Percentiles rank a stretch among this genome's conserved stretches.
These are phyloP conservation scores for Leccinum fallax DNA, from an alignment of 1,284 basidiomycete species.

Conservation along the genomic window DNA sequence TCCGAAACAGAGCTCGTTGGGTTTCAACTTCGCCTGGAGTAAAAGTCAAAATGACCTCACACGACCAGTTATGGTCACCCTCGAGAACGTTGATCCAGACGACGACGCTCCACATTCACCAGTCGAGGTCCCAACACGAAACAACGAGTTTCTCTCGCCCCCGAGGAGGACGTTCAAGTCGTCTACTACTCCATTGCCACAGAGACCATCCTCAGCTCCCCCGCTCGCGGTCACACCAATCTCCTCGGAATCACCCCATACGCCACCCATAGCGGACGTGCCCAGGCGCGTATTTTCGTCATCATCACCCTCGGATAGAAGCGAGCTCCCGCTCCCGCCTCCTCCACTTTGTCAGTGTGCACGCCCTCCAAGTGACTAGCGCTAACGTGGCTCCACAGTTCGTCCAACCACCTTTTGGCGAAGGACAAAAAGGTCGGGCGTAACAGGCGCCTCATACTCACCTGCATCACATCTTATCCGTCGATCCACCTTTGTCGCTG, in stretches of 20 bases:
- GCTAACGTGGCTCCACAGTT: constrained; percentile 34
- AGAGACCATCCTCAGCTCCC: constrained; percentile 33
- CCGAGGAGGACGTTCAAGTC: constrained; percentile 47
- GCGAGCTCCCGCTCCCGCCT: constrained; percentile 55
- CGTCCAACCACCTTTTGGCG: constrained; percentile 77
- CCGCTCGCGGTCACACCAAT: constrained; percentile 15
- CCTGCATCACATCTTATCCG: constrained; percentile 69
- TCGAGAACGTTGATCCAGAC: constrained; percentile 45
- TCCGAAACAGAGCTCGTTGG: constrained; percentile 23
- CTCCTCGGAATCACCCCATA: constrained; percentile 1
- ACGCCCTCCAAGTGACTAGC: not conserved
- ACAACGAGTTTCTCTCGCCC: constrained; percentile 46
- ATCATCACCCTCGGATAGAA: constrained; percentile 34
- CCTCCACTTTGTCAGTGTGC: constrained; percentile 61
- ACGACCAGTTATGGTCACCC: constrained; percentile 51
- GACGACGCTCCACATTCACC: constrained; percentile 31
- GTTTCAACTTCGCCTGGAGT: constrained; percentile 34
- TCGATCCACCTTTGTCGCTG: constrained; percentile 71
- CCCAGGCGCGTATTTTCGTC: constrained; percentile 31
- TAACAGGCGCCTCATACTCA: constrained; percentile 65
- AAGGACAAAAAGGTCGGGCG: constrained; percentile 63
- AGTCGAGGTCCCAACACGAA: constrained; percentile 22
- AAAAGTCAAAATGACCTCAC: constrained; percentile 31
- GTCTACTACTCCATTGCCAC: constrained; percentile 19
- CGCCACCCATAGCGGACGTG: constrained; percentile 17